Conservation (phyloP, 768 basidiomycete genomes). For the Kwoniella europaea region DNA sequence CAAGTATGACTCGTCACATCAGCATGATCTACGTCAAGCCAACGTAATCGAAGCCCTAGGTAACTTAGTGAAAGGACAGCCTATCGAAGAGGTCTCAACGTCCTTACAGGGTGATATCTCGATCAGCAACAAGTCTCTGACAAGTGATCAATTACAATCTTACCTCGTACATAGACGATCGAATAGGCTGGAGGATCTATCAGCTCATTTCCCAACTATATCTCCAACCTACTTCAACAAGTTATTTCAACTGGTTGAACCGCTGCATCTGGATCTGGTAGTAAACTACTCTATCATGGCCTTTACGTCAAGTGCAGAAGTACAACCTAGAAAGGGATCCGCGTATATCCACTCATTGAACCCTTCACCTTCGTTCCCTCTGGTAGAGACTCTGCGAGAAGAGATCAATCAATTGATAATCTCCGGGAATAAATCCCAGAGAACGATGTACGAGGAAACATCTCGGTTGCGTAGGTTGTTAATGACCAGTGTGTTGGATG, state of each 20-base stretch:
- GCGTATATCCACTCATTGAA: conserved; percentile 66
- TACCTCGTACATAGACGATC: conserved; percentile 49
- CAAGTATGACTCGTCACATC: neutral
- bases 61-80: conserved; percentile 19
- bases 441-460: conserved; percentile 92
- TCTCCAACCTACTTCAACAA: conserved; percentile 62
- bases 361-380: conserved; percentile 73
- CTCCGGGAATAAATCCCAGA: conserved; percentile 67
- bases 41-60: conserved; percentile 16
- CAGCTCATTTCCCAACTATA: conserved; percentile 62
- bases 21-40: conserved; percentile 16
- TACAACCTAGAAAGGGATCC: conserved; percentile 65
- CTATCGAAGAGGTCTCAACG: conserved; percentile 16
- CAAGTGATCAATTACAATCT: neutral
- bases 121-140: neutral
- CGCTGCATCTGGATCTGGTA: conserved; percentile 71
- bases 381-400: conserved; percentile 61
- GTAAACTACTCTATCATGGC: conserved; percentile 76
- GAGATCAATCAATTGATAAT: conserved; percentile 68
- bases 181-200: conserved; percentile 57
- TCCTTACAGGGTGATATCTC: conserved; percentile 1
- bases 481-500: conserved; percentile 69
- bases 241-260: conserved; percentile 82
- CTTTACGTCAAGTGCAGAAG: conserved; percentile 45
- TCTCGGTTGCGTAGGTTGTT: conserved; percentile 72